phyloP scores from a whole-genome alignment of 441 rosid species.

The Euphorbia corollata region DNA sequence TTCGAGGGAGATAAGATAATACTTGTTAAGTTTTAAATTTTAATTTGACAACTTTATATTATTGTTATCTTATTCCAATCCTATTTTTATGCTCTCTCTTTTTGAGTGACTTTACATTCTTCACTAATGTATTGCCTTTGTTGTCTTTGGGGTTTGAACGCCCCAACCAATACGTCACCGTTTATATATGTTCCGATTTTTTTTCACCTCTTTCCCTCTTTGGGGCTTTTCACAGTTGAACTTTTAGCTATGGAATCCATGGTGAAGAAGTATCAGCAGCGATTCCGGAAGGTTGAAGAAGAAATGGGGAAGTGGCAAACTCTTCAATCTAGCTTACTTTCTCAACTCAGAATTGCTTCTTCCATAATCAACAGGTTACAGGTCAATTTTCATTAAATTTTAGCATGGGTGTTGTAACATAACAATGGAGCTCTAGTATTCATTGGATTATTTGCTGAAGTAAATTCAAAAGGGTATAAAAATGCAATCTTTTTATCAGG shows the following conservation, averaged over 20 bases:
- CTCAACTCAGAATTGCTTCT: slow-evolving; percentile 55
- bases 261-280: slow-evolving; percentile 63
- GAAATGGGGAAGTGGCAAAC: slow-evolving; percentile 62
- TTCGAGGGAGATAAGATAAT: too few relatives aligned
- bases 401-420: too few relatives aligned
- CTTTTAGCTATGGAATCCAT: slow-evolving; percentile 46
- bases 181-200: neutral
- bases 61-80: too few relatives aligned
- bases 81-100: too few relatives aligned
- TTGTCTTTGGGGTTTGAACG: too few relatives aligned
- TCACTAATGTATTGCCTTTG: too few relatives aligned
- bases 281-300: slow-evolving; percentile 45
- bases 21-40: too few relatives aligned
- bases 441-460: neutral
- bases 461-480: neutral
- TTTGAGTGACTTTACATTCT: too few relatives aligned
- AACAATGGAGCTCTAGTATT: neutral
- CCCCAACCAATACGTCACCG: too few relatives aligned
- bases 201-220: neutral
- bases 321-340: slow-evolving; percentile 50
- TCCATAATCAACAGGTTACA: slow-evolving; percentile 58
- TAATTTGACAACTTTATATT: too few relatives aligned
- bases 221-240: too few relatives aligned
- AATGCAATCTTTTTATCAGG: slow-evolving; percentile 20
- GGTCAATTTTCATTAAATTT: slow-evolving; percentile 22